phyloP scores from a whole-genome alignment of 495 filamentous ascomycete species.

The Daldinia caldariorum region DNA sequence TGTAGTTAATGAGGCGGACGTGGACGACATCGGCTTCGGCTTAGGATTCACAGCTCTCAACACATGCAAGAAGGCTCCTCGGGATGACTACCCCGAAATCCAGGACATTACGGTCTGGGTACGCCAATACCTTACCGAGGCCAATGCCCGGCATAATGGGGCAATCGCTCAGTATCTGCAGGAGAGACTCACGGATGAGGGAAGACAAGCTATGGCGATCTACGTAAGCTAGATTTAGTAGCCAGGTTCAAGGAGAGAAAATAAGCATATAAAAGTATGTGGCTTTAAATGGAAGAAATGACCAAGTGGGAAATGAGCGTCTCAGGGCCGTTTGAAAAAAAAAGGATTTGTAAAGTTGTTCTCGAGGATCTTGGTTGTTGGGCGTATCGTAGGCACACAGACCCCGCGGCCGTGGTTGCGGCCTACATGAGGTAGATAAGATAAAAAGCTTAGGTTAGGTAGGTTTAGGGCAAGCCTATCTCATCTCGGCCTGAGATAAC shows the following conservation, averaged over 20 bases:
- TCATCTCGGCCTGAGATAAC: not conserved
- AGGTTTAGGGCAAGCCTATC: not conserved
- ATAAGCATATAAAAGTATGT: conserved; percentile 22
- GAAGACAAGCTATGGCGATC: conserved; percentile 52
- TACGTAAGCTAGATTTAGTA: conserved; percentile 51
- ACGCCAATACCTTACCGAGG: conserved; percentile 69
- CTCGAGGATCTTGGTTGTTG: not conserved
- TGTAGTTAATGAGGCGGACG: conserved; percentile 80
- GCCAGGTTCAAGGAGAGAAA: conserved; percentile 14
- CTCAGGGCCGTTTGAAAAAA: conserved; percentile 13
- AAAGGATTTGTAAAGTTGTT: not conserved
- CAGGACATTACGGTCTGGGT: conserved; percentile 84
- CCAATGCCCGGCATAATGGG: conserved; percentile 56
- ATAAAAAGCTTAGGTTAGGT: not conserved
- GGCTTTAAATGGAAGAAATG: conserved; percentile 31
- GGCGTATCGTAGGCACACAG: conserved; percentile 1
- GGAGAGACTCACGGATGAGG: conserved; percentile 53
- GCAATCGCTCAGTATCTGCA: conserved; percentile 50
- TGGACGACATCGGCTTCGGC: conserved; percentile 94
- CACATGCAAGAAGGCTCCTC: conserved; percentile 74
- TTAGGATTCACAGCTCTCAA: conserved; percentile 91
- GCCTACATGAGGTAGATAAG: conserved; percentile 17
- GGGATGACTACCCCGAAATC: conserved; percentile 85
- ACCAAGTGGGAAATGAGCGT: conserved; percentile 31
- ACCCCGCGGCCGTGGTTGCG: not conserved